These are phyloP conservation scores for Aspergillus neotritici DNA, from an alignment of 2,329 filamentous ascomycete species.

Conservation along the genomic window DNA sequence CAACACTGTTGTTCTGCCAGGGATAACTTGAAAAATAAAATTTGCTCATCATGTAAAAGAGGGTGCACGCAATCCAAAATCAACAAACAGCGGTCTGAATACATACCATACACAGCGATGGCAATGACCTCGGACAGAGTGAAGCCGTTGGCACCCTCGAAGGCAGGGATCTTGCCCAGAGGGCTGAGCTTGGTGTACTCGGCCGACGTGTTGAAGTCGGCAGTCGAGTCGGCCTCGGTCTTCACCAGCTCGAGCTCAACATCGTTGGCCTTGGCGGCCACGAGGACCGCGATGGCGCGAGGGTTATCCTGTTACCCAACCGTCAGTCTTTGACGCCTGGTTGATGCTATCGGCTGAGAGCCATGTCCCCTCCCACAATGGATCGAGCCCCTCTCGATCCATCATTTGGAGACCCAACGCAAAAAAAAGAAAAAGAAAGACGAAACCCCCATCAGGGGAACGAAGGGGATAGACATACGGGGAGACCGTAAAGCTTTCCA, in stretches of 20 bases:
- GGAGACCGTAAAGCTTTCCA: conserved; percentile 90
- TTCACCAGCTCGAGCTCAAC: conserved; percentile 83
- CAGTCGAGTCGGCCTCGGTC: conserved; percentile 48
- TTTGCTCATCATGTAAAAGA: conserved; percentile 64
- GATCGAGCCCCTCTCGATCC: conserved; percentile 18
- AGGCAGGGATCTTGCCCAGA: conserved; percentile 87
- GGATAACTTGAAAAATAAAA: conserved; percentile 79
- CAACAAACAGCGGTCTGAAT: conserved; percentile 17
- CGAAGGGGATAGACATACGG: conserved; percentile 51
- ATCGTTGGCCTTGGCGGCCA: conserved; percentile 95
- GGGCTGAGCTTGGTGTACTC: conserved; percentile 84
- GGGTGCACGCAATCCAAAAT: conserved; percentile 8
- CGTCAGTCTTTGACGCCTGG: too few species aligned
- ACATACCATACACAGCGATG: conserved; percentile 96
- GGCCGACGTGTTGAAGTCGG: conserved; percentile 57
- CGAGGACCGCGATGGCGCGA: conserved; percentile 81
- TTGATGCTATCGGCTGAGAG: background rate
- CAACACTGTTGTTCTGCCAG: conserved; percentile 96
- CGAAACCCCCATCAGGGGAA: background rate
- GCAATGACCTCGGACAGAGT: conserved; percentile 83
- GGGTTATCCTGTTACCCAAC: conserved; percentile 65
- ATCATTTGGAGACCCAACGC: conserved; percentile 14
- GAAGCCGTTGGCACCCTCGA: conserved; percentile 88
- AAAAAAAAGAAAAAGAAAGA: conserved; percentile 6
- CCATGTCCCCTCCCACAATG: too few species aligned